Conservation (phyloP, 2,329 filamentous ascomycete genomes). For the Cadophora gregata region DNA sequence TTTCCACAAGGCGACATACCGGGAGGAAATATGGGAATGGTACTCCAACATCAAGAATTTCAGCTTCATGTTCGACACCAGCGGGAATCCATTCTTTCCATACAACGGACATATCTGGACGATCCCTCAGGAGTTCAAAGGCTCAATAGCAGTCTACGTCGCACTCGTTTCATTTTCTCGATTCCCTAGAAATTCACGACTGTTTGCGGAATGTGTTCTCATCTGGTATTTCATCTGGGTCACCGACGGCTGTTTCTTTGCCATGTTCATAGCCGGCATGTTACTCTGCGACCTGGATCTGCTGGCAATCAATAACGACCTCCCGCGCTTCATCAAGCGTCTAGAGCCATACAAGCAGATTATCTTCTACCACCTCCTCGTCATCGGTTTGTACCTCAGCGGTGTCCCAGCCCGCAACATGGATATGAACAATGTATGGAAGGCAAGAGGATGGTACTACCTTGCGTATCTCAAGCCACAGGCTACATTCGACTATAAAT, state of each 20-base stretch:
- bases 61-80: constrained; percentile 67
- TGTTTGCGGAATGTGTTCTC: constrained; percentile 58
- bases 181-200: constrained; percentile 58
- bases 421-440: constrained; percentile 54
- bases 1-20: constrained; percentile 31
- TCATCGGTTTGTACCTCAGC: constrained; percentile 60
- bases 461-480: constrained; percentile 65
- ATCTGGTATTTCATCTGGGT: constrained; percentile 72
- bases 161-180: constrained; percentile 59
- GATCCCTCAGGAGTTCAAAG: constrained; percentile 67
- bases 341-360: constrained; percentile 55
- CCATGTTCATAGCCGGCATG: constrained; percentile 67
- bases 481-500: constrained; percentile 69
- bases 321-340: constrained; percentile 55
- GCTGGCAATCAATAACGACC: constrained; percentile 54
- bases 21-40: constrained; percentile 41
- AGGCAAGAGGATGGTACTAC: constrained; percentile 55
- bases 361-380: constrained; percentile 60
- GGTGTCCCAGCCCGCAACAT: constrained; percentile 63
- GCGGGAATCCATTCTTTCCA: constrained; percentile 59
- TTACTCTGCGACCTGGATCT: constrained; percentile 66
- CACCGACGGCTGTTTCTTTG: constrained; percentile 66
- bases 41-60: constrained; percentile 68
- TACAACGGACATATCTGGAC: constrained; percentile 64
- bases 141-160: constrained; percentile 68